Conservation (phyloP, 2,329 filamentous ascomycete species). For the Fusarium cicatricum region DNA sequence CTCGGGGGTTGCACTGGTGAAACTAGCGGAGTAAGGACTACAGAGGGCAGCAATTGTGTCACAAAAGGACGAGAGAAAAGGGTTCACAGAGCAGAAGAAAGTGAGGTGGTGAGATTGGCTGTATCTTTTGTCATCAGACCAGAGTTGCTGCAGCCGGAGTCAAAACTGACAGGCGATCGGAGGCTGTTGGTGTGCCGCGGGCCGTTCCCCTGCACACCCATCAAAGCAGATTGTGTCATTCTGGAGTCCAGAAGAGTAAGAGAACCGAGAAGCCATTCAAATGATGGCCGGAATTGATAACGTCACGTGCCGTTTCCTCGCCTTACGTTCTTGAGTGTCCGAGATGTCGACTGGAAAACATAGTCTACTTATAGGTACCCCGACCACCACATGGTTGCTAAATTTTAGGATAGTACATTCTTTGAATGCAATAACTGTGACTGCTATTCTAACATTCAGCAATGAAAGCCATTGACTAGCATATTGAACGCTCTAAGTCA, state of each 20-base stretch:
- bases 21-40: neutral
- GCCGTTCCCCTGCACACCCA: conserved; percentile 9
- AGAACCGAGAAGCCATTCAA: neutral
- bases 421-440: too few species aligned
- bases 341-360: too few species aligned
- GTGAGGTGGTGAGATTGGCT: neutral
- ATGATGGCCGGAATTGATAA: too few species aligned
- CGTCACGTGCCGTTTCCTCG: too few species aligned
- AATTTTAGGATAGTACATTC: too few species aligned
- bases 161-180: conserved; percentile 25
- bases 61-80: neutral
- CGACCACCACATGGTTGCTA: too few species aligned
- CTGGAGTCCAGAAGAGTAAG: conserved; percentile 6
- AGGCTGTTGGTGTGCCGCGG: conserved; percentile 4
- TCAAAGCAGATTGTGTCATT: conserved; percentile 21
- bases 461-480: too few species aligned
- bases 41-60: neutral
- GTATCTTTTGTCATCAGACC: conserved; percentile 4
- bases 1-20: neutral
- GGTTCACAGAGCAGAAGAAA: neutral
- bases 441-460: too few species aligned
- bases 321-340: too few species aligned
- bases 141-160: conserved; percentile 10
- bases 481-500: too few species aligned
- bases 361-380: too few species aligned